phyloP scores from a whole-genome alignment of 192 early-diverging fungal species.

The Obelidium mucronatum region DNA sequence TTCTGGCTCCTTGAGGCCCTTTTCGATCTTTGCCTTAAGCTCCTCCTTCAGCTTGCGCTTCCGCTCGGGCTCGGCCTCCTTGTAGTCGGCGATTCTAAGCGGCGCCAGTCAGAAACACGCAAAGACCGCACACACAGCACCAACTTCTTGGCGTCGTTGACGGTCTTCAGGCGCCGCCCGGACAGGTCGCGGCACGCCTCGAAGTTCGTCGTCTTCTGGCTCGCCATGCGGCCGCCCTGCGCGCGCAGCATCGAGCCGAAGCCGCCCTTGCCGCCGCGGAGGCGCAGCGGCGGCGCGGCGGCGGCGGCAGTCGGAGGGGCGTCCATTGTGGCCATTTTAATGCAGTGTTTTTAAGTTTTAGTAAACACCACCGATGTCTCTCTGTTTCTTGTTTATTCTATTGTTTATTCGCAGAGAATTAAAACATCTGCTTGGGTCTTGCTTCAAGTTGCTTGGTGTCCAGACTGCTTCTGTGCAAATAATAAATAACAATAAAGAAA shows the following conservation, averaged over 20 bases:
- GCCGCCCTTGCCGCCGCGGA: slow-evolving; percentile 68
- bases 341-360: neutral
- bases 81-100: slow-evolving; percentile 69
- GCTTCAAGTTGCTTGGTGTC: no score
- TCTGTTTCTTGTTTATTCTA: neutral
- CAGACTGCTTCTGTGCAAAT: no score
- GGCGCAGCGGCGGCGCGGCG: neutral
- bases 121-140: neutral
- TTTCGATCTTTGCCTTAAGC: slow-evolving; percentile 80
- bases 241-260: slow-evolving; percentile 95
- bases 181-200: slow-evolving; percentile 94
- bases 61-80: slow-evolving; percentile 71
- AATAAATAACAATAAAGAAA: no score
- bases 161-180: slow-evolving; percentile 85
- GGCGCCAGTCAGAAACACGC: neutral
- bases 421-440: no score
- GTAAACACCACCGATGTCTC: neutral
- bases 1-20: slow-evolving; percentile 70
- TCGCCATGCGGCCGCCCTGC: slow-evolving; percentile 88
- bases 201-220: slow-evolving; percentile 88
- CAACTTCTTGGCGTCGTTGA: slow-evolving; percentile 90
- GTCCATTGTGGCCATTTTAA: neutral
- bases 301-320: no score
- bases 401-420: no score
- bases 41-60: slow-evolving; percentile 67